phyloP scores from a whole-genome alignment of 257 asterid genomes.

The Solanum rostratum region DNA sequence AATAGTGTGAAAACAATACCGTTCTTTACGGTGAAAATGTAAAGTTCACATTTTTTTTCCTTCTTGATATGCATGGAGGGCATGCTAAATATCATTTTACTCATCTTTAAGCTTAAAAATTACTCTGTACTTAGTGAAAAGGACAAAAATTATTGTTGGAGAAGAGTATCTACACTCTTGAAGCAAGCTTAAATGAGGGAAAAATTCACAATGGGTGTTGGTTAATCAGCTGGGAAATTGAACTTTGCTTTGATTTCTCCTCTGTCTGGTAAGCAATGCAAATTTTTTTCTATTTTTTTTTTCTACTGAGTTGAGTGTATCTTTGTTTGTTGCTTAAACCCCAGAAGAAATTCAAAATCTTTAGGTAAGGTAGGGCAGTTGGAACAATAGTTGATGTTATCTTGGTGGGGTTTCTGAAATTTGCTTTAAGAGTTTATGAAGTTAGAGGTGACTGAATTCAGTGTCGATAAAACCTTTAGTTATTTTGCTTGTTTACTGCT shows the following conservation, averaged over 20 bases:
- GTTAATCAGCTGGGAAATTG: not conserved
- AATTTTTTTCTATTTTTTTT: not conserved
- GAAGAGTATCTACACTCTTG: not conserved
- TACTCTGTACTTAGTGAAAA: not conserved
- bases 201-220: conserved; percentile 1
- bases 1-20: not conserved
- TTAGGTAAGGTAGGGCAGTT: no score
- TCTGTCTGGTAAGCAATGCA: not conserved
- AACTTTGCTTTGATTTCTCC: not conserved
- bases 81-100: not conserved
- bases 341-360: not conserved
- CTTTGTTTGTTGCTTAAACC: not conserved
- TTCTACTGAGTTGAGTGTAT: not conserved
- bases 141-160: not conserved
- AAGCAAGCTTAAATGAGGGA: not conserved
- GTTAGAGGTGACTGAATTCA: not conserved
- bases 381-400: not conserved
- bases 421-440: not conserved
- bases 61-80: not conserved
- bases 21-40: not conserved
- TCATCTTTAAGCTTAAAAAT: not conserved
- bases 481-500: not conserved
- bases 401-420: not conserved
- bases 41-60: not conserved
- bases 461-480: not conserved